Conservation (phyloP, 73 alveolate species). For the Blepharisma stoltei region DNA sequence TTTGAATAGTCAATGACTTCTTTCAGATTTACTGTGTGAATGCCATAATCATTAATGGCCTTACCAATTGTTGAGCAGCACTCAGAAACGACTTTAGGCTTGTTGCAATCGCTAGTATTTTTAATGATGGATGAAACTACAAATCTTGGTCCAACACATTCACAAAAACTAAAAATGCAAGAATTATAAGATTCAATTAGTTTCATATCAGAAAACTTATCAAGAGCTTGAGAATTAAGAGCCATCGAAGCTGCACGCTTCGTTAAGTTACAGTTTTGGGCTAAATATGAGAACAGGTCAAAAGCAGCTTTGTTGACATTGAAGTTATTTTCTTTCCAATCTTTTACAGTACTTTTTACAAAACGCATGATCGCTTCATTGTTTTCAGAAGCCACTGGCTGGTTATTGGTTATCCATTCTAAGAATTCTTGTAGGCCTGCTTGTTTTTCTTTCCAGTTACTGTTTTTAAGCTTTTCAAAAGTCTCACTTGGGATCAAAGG, state of each 20-base stretch:
- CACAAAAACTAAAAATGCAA: constrained; percentile 52
- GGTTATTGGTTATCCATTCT: constrained; percentile 14
- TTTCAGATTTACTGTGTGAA: constrained; percentile 61
- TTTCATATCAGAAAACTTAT: constrained; percentile 72
- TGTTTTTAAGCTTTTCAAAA: not conserved
- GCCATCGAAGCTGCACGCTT: constrained; percentile 60
- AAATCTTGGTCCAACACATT: constrained; percentile 56
- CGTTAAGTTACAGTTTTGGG: constrained; percentile 40
- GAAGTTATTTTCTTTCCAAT: constrained; percentile 85
- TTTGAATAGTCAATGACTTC: constrained; percentile 76
- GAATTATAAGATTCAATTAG: constrained; percentile 43
- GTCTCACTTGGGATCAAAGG: constrained; percentile 4
- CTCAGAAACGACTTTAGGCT: constrained; percentile 69
- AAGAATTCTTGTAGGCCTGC: not conserved
- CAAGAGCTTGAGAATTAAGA: constrained; percentile 55
- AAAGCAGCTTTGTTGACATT: constrained; percentile 78
- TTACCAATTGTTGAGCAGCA: constrained; percentile 44
- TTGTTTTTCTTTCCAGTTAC: constrained; percentile 29
- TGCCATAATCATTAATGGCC: constrained; percentile 64
- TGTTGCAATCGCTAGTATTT: constrained; percentile 45
- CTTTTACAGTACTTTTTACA: constrained; percentile 61
- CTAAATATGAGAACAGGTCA: constrained; percentile 34
- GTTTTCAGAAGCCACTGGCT: not conserved
- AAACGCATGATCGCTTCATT: constrained; percentile 26
- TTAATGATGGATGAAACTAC: constrained; percentile 53